Percentiles rank a stretch among this genome's conserved stretches.
These are phyloP conservation scores for Cenococcum geophilum DNA, from an alignment of 495 filamentous ascomycete genomes.

Conservation along the genomic window DNA sequence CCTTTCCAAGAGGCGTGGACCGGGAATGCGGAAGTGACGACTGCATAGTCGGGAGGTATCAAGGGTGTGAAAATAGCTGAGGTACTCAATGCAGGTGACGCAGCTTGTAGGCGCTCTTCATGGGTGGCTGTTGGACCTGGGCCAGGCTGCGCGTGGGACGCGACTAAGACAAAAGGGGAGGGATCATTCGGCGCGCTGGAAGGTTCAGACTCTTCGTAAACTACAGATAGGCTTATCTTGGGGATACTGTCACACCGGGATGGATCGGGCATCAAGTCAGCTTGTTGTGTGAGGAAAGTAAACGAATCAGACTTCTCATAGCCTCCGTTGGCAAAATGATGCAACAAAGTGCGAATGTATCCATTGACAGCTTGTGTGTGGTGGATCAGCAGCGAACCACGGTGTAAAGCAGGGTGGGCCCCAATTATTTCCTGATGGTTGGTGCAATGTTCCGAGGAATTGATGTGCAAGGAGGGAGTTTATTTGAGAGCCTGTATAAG, in stretches of 20 bases:
- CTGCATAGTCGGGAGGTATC: conserved; percentile 12
- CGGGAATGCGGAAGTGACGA: conserved; percentile 20
- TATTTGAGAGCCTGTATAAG: conserved; percentile 16
- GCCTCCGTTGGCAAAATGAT: conserved; percentile 15
- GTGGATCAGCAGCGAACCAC: conserved; percentile 13
- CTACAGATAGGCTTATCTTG: conserved; percentile 7
- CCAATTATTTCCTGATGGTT: conserved; percentile 12
- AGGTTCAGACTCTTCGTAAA: conserved; percentile 19
- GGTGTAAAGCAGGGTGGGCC: conserved; percentile 22
- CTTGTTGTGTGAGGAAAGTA: conserved; percentile 9
- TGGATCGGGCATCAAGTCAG: conserved; percentile 14
- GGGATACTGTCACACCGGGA: conserved; percentile 7
- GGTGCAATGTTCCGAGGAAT: conserved; percentile 15
- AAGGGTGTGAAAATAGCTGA: conserved; percentile 20
- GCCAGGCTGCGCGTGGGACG: conserved; percentile 22
- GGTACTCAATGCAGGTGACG: conserved; percentile 19
- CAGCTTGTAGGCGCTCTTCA: conserved; percentile 26
- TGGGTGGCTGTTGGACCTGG: conserved; percentile 24
- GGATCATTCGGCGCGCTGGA: not conserved
- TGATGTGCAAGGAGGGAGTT: conserved; percentile 24
- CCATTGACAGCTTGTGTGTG: conserved; percentile 16
- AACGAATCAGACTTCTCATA: conserved; percentile 8
- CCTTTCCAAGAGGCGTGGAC: conserved; percentile 23
- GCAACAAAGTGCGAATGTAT: conserved; percentile 15
- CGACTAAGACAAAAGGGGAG: conserved; percentile 22